These are phyloP conservation scores for Clarireedia paspali DNA, from an alignment of 2,329 filamentous ascomycete genomes.

Conservation along the genomic window DNA sequence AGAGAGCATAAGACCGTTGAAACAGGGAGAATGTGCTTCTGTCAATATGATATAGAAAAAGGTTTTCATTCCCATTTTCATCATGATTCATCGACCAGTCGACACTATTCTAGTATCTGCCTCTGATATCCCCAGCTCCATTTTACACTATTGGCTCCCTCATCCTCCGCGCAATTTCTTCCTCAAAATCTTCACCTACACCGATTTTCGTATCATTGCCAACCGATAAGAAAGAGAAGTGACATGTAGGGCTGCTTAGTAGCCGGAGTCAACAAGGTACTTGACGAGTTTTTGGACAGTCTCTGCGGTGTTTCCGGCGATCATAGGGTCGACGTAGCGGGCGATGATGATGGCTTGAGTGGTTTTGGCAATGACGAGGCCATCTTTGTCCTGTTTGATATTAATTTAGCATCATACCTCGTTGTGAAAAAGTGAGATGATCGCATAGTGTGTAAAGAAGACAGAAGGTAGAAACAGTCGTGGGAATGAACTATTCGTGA, in stretches of 20 bases:
- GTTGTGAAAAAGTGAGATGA: no score
- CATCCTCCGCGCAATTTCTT: background rate
- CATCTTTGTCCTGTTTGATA: constrained; percentile 59
- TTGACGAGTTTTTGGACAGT: constrained; percentile 79
- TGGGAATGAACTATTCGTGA: no score
- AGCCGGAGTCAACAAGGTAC: constrained; percentile 66
- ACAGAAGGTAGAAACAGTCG: background rate
- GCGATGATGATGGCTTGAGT: constrained; percentile 80
- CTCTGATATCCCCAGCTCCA: background rate
- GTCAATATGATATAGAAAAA: no score
- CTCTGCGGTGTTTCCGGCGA: constrained; percentile 68
- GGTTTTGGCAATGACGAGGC: constrained; percentile 78
- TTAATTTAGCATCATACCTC: no score
- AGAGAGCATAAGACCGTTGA: background rate
- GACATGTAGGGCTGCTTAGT: constrained; percentile 42
- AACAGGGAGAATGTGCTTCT: no score
- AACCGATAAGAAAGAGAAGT: background rate
- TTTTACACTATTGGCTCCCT: background rate
- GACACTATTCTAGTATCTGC: constrained; percentile 3
- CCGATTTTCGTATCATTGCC: background rate
- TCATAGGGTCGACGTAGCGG: constrained; percentile 69
- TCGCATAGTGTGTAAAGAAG: no score
- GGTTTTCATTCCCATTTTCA: no score
- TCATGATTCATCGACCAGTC: background rate
- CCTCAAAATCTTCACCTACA: background rate